Evolutionary conservation across 2,329 filamentous ascomycete species (phyloP).

Genomic region (Beauveria rudraprayagi): DNA sequence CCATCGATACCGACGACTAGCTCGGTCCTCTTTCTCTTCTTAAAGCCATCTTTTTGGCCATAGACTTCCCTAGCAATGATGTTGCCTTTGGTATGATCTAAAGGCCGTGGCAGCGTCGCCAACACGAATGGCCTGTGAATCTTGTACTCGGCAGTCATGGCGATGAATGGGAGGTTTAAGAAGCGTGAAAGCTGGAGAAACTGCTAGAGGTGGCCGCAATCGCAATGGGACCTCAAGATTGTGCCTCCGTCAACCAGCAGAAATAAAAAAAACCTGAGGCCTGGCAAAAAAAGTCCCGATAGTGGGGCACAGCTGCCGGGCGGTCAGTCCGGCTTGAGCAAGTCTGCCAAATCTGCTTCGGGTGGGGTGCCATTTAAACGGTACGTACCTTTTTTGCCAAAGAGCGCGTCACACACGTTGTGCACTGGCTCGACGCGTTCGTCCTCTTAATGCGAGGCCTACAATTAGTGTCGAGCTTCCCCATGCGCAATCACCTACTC

Average conservation of each 20-base stretch:
- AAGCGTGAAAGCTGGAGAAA: neutral
- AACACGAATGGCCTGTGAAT: slow-evolving; percentile 59
- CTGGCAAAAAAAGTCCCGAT: slow-evolving; percentile 28
- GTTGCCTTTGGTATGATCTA: slow-evolving; percentile 42
- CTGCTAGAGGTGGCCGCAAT: neutral
- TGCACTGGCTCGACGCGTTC: slow-evolving; percentile 2
- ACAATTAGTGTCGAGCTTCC: neutral
- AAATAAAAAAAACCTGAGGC: slow-evolving; percentile 28
- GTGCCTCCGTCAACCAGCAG: slow-evolving; percentile 14
- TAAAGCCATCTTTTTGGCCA: slow-evolving; percentile 48
- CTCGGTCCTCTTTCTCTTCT: slow-evolving; percentile 56
- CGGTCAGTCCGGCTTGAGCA: neutral
- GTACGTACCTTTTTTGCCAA: slow-evolving; percentile 15
- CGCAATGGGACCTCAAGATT: neutral
- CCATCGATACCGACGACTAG: slow-evolving; percentile 57
- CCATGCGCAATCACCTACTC: neutral
- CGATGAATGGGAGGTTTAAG: slow-evolving; percentile 11
- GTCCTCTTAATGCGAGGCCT: too few species aligned
- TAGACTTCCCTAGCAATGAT: slow-evolving; percentile 55
- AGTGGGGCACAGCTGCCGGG: slow-evolving; percentile 19
- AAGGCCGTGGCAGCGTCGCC: slow-evolving; percentile 49
- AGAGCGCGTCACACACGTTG: neutral
- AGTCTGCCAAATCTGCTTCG: neutral
- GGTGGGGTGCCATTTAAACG: slow-evolving; percentile 16
- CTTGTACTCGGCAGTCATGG: slow-evolving; percentile 52